Conservation (phyloP, 2,329 filamentous ascomycete species). For the Nigrograna mackinnonii region DNA sequence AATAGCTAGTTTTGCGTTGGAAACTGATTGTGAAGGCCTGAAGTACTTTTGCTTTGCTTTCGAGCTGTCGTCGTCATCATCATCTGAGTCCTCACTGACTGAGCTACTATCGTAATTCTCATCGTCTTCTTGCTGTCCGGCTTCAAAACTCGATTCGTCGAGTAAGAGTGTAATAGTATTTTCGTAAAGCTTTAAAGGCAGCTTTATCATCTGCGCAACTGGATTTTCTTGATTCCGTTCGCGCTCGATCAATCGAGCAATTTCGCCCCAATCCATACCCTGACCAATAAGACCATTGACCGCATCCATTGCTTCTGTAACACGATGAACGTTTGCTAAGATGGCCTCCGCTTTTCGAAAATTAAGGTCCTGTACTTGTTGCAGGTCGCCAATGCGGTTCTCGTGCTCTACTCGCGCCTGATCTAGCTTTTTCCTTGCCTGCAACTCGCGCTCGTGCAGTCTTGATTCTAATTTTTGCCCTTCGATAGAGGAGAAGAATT, state of each 20-base stretch:
- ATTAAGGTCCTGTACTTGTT: constrained; percentile 80
- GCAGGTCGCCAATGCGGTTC: constrained; percentile 81
- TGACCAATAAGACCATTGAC: constrained; percentile 90
- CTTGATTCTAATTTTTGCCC: constrained; percentile 88
- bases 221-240: constrained; percentile 81
- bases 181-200: constrained; percentile 87
- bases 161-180: constrained; percentile 83
- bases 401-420: constrained; percentile 82
- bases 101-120: constrained; percentile 65
- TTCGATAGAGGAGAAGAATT: constrained; percentile 96
- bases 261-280: constrained; percentile 97
- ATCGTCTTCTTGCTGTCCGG: constrained; percentile 62
- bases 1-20: constrained; percentile 62
- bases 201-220: constrained; percentile 82
- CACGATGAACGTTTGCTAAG: constrained; percentile 84
- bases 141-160: constrained; percentile 68
- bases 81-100: constrained; percentile 66
- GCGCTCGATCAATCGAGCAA: constrained; percentile 83
- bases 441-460: constrained; percentile 78
- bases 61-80: constrained; percentile 51
- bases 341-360: constrained; percentile 88
- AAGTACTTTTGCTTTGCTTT: constrained; percentile 52
- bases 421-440: constrained; percentile 82
- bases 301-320: constrained; percentile 90
- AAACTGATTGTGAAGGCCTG: constrained; percentile 27